phyloP scores from a whole-genome alignment of 2,329 filamentous ascomycete species.

The Phaeophleospora eucalypticola region DNA sequence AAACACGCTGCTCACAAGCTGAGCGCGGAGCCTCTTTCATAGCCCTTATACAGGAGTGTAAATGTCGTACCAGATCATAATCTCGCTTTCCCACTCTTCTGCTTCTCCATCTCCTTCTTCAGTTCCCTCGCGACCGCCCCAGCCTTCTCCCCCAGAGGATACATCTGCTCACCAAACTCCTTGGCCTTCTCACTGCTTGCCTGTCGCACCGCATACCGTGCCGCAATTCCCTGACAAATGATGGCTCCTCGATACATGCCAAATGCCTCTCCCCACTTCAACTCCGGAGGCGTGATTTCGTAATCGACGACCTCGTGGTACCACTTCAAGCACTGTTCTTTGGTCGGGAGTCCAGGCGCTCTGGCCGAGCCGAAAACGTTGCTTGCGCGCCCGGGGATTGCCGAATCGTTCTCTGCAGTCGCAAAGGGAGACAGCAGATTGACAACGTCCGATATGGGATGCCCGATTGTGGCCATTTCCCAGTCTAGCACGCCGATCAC shows the following conservation, averaged over 20 bases:
- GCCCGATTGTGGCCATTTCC: constrained; percentile 98
- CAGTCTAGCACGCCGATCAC: constrained; percentile 95
- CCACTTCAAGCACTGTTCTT: constrained; percentile 59
- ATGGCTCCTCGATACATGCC: constrained; percentile 56
- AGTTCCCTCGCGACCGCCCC: constrained; percentile 76
- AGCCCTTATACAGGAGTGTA: no score
- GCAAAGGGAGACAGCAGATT: constrained; percentile 61
- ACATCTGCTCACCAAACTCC: constrained; percentile 65
- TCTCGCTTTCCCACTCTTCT: constrained; percentile 15
- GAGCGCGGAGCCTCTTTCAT: no score
- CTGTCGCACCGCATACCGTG: constrained; percentile 76
- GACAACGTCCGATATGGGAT: constrained; percentile 84
- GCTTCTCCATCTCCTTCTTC: constrained; percentile 48
- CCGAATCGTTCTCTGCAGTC: constrained; percentile 37
- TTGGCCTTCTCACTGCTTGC: constrained; percentile 81
- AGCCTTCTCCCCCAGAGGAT: constrained; percentile 70
- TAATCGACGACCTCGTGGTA: constrained; percentile 67
- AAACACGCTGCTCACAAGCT: no score
- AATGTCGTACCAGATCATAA: no score
- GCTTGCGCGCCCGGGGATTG: constrained; percentile 37
- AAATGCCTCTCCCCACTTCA: constrained; percentile 63
- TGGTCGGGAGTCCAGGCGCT: constrained; percentile 63
- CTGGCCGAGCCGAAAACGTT: constrained; percentile 58
- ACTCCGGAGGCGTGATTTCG: constrained; percentile 56
- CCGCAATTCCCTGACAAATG: constrained; percentile 87